Evolutionary conservation across 164 flowering plant genomes (phyloP).

Genomic region (Tinospora cordifolia): DNA sequence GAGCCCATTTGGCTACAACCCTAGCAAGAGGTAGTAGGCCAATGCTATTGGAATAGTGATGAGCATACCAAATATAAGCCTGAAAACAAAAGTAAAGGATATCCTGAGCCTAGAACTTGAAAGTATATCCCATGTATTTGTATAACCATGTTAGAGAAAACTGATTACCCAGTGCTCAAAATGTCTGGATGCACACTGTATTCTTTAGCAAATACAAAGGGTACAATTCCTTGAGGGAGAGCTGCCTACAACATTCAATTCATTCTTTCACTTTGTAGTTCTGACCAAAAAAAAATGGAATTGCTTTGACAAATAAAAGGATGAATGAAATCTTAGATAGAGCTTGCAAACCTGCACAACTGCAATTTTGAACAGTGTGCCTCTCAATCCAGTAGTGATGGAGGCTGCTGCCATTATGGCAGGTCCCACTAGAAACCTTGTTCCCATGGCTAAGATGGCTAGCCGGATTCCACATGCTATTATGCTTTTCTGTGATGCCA

Average conservation of each 20-base stretch:
- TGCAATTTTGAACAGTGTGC: slow-evolving; percentile 38
- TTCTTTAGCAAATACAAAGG: slow-evolving; percentile 77
- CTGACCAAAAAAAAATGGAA: not conserved
- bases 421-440: slow-evolving; percentile 61
- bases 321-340: not conserved
- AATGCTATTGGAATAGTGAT: slow-evolving; percentile 49
- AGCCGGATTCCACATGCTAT: slow-evolving; percentile 51
- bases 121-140: not conserved
- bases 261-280: slow-evolving; percentile 6
- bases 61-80: slow-evolving; percentile 65
- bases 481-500: slow-evolving; percentile 53
- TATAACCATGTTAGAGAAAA: not conserved
- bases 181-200: slow-evolving; percentile 62
- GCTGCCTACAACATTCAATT: slow-evolving; percentile 48
- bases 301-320: not conserved
- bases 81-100: slow-evolving; percentile 24
- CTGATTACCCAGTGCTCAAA: slow-evolving; percentile 62
- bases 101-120: slow-evolving; percentile 4
- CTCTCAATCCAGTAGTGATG: slow-evolving; percentile 36
- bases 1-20: slow-evolving; percentile 22
- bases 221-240: slow-evolving; percentile 80
- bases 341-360: slow-evolving; percentile 53
- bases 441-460: slow-evolving; percentile 42
- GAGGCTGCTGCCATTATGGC: slow-evolving; percentile 54
- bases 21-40: slow-evolving; percentile 55